Base-by-base conservation (phyloP, 1,284 basidiomycete species). In the Trichosporon inkin region DNA sequence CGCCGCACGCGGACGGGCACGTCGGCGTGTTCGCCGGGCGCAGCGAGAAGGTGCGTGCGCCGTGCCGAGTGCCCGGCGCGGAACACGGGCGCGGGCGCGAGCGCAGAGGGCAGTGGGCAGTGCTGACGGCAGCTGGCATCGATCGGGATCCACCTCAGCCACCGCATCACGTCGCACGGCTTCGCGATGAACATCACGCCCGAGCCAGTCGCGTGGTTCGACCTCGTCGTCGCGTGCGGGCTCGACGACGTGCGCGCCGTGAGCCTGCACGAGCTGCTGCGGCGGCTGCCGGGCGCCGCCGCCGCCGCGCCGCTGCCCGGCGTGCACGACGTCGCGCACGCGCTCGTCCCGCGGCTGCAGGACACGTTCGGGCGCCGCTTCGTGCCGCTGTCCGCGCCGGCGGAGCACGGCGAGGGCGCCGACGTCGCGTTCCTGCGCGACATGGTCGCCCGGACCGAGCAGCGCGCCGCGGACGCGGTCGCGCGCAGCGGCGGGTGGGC, bases 121-220 rank as follows among this genome's bases (percentile, higher is more conserved):
- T 1, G 19, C 76, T 88, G 61, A 82, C 24, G 85, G 40, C 93
- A 99, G 80, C 84, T 99, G 67, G 91, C 87, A 8, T 95, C 92
- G 62, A 95, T 99, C 61, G 96, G 96, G 53, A 92, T 99, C 55
- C 94, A 98, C 78, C 88, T 99, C 39, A 86, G 92, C 53, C 92
- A 98, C 72, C 84, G 95, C 36, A 83, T 99, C 61, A 93, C 93
- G 35, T 89, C 87, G 19, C 96, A 99, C 74, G 96, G 96, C 0
- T 97, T 99, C 76, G 86, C 94, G 2, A 81, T 98, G 73, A 99
- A 99, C 76, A 81, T 98, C 61, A 92, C 91, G 0, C 77, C 79
- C 16, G 86, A 93, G 65, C 91, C 90, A 2, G 74, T 85, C 16
- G 70, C 79, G 14, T 97, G 95, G 89, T 98, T 99, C 74, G 82